Evolutionary conservation across 148 eudicot genomes (phyloP).

Genomic region (Vaccinium corymbosum): DNA sequence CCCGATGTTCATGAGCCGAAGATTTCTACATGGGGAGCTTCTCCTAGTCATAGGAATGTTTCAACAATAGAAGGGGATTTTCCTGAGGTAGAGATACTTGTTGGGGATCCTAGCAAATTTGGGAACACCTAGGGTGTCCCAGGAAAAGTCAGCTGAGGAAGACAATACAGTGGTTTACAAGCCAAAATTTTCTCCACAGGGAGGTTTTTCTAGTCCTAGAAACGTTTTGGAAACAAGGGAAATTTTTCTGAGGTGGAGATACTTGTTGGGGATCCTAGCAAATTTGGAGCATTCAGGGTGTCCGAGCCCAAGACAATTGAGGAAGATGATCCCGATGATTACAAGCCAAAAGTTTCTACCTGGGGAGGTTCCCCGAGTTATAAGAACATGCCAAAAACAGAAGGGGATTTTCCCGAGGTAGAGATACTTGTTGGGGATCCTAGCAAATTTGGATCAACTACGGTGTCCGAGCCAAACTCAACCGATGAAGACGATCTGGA

Average conservation of each 20-base stretch:
- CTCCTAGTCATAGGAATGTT: slow-evolving; percentile 78
- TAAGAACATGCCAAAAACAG: slow-evolving; percentile 65
- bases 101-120: slow-evolving; percentile 83
- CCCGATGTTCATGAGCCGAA: slow-evolving; percentile 71
- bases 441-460: slow-evolving; percentile 48
- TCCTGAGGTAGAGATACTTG: slow-evolving; percentile 84
- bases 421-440: slow-evolving; percentile 83
- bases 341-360: slow-evolving; percentile 90
- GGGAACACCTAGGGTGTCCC: slow-evolving; percentile 28
- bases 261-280: slow-evolving; percentile 75
- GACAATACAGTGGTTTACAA: slow-evolving; percentile 57
- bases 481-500: slow-evolving; percentile 45
- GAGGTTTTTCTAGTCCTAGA: slow-evolving; percentile 74
- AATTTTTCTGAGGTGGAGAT: slow-evolving; percentile 87
- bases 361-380: slow-evolving; percentile 96
- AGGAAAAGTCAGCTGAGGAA: slow-evolving; percentile 33
- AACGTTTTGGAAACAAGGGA: slow-evolving; percentile 21
- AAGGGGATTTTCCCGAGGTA: slow-evolving; percentile 69
- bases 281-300: slow-evolving; percentile 37
- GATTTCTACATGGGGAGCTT: slow-evolving; percentile 93
- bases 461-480: slow-evolving; percentile 29
- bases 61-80: slow-evolving; percentile 69
- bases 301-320: slow-evolving; percentile 24
- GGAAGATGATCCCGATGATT: slow-evolving; percentile 51
- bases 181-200: slow-evolving; percentile 95